Evolutionary conservation across 1,139 yeast species (phyloP), one percentile per base, ranked within the genome.

Genomic region (Scheffersomyces illinoinensis): DNA sequence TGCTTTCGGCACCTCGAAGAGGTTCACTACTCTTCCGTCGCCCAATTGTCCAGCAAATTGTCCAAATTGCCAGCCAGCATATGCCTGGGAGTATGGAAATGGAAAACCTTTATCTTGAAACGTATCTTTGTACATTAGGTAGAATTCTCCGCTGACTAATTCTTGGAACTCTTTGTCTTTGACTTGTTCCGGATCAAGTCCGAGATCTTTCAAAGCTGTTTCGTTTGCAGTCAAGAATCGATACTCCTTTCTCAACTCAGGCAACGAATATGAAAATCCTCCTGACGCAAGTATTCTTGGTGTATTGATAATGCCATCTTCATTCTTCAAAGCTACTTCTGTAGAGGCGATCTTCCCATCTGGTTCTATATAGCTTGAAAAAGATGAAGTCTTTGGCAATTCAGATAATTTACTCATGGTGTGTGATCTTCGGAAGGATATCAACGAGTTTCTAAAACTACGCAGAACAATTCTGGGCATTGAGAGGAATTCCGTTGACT

Each of bases 1-100:
- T 4, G 63, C 54, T 62, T 78, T 78, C 5, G 81, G 80, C 0
- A 89, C 75, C 63, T 91, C 96, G 74, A 93, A 93, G 54, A 95
- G 76, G 68, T 90, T 91, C 8, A 88, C 83, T 2, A 93, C 98
- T 61, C 99, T 78, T 0, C 99, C 99, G 71, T 95, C 99, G 4
- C 99, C 99, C 63, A 95, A 77, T 72, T 95, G 99, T 1, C 98
- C 98, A 0, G 98, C 98, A 86, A 95, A 95, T 65, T 85, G 87
- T 3, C 99, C 98, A 77, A 95, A 95, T 70, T 95, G 99, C 82
- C 90, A 92, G 1, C 99, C 99, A 1, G 98, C 97, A 72, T 95
- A 95, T 0, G 96, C 91, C 71, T 90, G 93, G 7, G 97, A 86
- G 74, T 90, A 93, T 0, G 98, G 98, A 66, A 86, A 85, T 0